A percentile compares a stretch with the other conserved stretches of the same genome.
phyloP scores from a whole-genome alignment of 73 alveolate genomes.

The Breviolum minutum region DNA sequence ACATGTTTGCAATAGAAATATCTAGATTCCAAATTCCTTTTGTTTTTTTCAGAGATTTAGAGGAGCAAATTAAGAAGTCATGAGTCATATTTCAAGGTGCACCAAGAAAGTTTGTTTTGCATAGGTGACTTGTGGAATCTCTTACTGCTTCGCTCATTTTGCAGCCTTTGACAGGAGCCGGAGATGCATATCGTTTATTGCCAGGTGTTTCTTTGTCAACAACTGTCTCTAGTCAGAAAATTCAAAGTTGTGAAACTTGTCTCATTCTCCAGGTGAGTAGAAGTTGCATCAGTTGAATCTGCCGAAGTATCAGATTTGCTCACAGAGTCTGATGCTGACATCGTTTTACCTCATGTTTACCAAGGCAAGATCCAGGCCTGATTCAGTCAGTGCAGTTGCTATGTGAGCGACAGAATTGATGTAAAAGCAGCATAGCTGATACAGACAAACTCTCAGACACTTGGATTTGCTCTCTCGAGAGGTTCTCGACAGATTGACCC shows the following conservation, averaged over 20 bases:
- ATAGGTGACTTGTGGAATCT: no score
- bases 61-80: no score
- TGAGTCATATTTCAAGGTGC: no score
- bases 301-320: neutral
- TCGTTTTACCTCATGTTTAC: neutral
- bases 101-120: no score
- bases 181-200: neutral
- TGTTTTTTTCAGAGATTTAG: no score
- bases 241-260: neutral
- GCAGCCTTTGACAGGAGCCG: neutral
- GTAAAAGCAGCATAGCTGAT: no score
- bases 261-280: neutral
- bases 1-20: no score
- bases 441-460: no score
- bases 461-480: neutral
- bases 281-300: neutral
- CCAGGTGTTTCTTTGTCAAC: conserved; percentile 32
- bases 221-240: neutral
- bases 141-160: no score
- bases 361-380: conserved; percentile 21
- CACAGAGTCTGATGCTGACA: neutral
- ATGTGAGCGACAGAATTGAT: no score
- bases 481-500: conserved; percentile 31
- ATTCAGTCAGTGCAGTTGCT: no score
- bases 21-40: no score